Evolutionary conservation across 2,329 filamentous ascomycete genomes (phyloP), one percentile per base, ranked within the genome.

Genomic region (Arthrinium puccinioides): DNA sequence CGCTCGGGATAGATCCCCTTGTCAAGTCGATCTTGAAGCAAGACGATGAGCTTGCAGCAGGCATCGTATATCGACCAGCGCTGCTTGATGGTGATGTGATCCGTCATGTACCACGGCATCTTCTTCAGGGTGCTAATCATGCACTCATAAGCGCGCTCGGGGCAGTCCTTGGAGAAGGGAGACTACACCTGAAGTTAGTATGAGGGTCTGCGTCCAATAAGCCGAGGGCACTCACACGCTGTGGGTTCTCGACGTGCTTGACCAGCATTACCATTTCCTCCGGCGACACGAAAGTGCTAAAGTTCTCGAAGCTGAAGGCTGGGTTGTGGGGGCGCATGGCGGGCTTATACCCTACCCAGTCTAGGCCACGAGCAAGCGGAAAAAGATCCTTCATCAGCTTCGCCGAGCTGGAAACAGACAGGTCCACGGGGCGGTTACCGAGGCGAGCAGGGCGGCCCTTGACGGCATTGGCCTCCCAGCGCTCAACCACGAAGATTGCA

Each of bases 231-330:
- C 74, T 63, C 62, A 81, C 78, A n/a, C 77, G 70, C 40, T 73
- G 66, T 3, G 76, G 74, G 3, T 70, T 65, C 49, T 82, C 76
- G 4, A 76, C 74, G 52, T 81, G 76, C 60, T 80, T 80, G 38
- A 72, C 62, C 9, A 82, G 63, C 72, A 81, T 75, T 1, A 69
- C 66, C 63, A 82, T 68, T 55, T 83, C 78, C 53, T 83, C 79
- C 19, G 67, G 64, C 1, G 69, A 71, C 21, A 82, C 59, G 47
- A 83, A 82, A 10, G 74, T 70, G 44, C 72, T 72, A 57, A 81
- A 82, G 28, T 66, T 67, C 13, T 63, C 60, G 67, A 70, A 70
- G 6, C 69, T 61, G 48, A 67, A 56, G 30, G 46, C n/a, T 2
- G 46, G 43, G 44, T 63, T 54, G 43, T 50, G 21, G 13, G 55